Evolutionary conservation across 2,329 filamentous ascomycete species (phyloP), one percentile per base, ranked within the genome.

Genomic region (Capronia americana): DNA sequence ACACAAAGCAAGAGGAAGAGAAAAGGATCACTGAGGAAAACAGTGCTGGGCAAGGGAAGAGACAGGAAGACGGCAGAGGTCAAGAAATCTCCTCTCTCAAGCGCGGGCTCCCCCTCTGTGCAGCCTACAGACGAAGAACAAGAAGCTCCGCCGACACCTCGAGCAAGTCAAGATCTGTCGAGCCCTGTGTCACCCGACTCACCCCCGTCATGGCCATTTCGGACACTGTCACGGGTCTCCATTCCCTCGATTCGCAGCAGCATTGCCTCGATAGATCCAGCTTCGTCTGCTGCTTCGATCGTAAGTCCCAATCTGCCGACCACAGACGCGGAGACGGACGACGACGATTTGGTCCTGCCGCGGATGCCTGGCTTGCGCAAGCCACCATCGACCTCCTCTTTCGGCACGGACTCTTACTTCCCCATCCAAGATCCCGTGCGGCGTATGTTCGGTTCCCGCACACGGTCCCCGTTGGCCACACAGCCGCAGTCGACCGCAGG

Each of bases 1-100:
- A 75, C 62, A 5, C 81, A 68, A 76, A 79, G 70, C 63, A 82
- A 83, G 76, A 87, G 87, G 55, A 88, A 89, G 73, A 87, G 93
- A 66, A 91, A 91, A 75, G 93, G 92, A 3, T 97, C 93, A 11
- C 82, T 97, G 76, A 87, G 93, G 66, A 97, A 97, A 79, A 92
- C 92, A 11, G 82, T 97, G 57, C 83, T 97, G 20, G 92, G 92
- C 17, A 90, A 90, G 69, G 89, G 90, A 68, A 87, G 84, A 62
- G 88, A 86, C 76, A 84, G 86, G 67, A 87, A 87, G 72, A 84
- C 79, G 3, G 72, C 72, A 5, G 74, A 85, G 80, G 70, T 87
- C 88, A 63, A 79, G 77, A 85, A 81, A 62, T 78, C 74, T 69
- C 74, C 73, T 61, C 76, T 69, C 70, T 79, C 68, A 71, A 77